A percentile compares a stretch with the other conserved stretches of the same genome.
Evolutionary conservation across 2,329 filamentous ascomycete species (phyloP).

Genomic region (Peltaster fructicola): DNA sequence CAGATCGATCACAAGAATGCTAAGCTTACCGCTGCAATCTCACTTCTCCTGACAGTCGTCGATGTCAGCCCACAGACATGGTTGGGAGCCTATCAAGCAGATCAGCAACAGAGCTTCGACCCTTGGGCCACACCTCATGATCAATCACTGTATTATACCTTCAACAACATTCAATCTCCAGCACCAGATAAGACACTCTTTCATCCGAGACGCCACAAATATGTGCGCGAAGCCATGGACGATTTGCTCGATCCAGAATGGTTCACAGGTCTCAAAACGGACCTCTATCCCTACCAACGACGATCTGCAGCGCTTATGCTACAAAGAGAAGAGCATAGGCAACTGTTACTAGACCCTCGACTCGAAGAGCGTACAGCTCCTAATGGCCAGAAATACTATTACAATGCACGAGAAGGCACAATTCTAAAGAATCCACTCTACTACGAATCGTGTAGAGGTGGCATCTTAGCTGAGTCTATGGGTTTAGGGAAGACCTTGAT

Average conservation of each 20-base stretch:
- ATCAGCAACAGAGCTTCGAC: constrained; percentile 18
- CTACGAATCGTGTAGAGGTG: constrained; percentile 60
- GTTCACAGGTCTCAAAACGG: constrained; percentile 42
- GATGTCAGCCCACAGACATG: constrained; percentile 41
- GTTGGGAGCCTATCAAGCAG: constrained; percentile 26
- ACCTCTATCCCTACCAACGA: constrained; percentile 61
- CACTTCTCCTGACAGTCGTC: constrained; percentile 32
- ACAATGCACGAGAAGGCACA: constrained; percentile 44
- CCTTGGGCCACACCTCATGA: constrained; percentile 25
- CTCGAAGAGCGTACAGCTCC: constrained; percentile 44
- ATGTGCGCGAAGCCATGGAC: constrained; percentile 36
- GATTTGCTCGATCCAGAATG: constrained; percentile 33
- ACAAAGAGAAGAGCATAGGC: constrained; percentile 54
- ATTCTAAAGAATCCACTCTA: constrained; percentile 48
- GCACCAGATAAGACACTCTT: constrained; percentile 34
- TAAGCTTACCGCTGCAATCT: constrained; percentile 29
- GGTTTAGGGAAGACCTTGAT: constrained; percentile 75
- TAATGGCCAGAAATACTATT: constrained; percentile 47
- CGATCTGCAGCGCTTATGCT: constrained; percentile 71
- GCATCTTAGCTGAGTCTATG: constrained; percentile 68
- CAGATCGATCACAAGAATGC: constrained; percentile 32
- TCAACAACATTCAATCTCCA: constrained; percentile 57
- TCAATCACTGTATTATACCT: constrained; percentile 47
- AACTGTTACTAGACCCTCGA: constrained; percentile 53
- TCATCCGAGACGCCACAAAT: constrained; percentile 32